Conservation (phyloP, 805 yeast genomes). For the Blastobotrys parvus region DNA sequence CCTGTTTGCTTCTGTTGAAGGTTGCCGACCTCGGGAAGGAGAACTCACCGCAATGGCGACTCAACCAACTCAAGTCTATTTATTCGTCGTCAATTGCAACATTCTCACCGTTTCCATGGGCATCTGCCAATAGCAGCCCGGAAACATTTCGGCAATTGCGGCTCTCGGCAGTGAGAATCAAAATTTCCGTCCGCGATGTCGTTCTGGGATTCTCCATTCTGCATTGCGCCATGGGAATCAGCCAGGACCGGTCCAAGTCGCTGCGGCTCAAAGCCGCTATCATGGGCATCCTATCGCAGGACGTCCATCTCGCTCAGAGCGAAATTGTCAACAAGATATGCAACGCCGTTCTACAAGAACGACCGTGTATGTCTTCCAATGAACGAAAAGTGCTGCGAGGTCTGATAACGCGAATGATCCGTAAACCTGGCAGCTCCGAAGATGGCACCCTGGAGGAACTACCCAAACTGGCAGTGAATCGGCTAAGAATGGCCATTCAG, state of each 20-base stretch:
- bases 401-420: conserved; percentile 4
- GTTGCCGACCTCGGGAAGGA: neutral
- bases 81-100: conserved; percentile 5
- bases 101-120: too few species aligned
- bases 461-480: conserved; percentile 11
- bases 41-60: neutral
- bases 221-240: conserved; percentile 11
- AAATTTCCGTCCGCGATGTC: conserved; percentile 14
- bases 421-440: conserved; percentile 3
- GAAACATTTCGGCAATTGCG: conserved; percentile 15
- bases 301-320: conserved; percentile 1
- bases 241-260: conserved; percentile 9
- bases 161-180: conserved; percentile 11
- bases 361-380: conserved; percentile 11
- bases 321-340: conserved; percentile 5
- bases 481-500: conserved; percentile 14
- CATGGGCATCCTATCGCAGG: conserved; percentile 4
- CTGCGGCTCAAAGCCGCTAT: conserved; percentile 12
- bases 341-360: conserved; percentile 9
- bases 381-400: conserved; percentile 14
- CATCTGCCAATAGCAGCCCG: conserved; percentile 11
- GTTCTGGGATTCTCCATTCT: conserved; percentile 12
- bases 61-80: neutral
- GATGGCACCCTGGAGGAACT: conserved; percentile 6
- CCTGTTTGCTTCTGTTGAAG: too few species aligned